Evolutionary conservation across 179 eudicot species (phyloP), one percentile per base, ranked within the genome.

Genomic region (Gypsophila paniculata): DNA sequence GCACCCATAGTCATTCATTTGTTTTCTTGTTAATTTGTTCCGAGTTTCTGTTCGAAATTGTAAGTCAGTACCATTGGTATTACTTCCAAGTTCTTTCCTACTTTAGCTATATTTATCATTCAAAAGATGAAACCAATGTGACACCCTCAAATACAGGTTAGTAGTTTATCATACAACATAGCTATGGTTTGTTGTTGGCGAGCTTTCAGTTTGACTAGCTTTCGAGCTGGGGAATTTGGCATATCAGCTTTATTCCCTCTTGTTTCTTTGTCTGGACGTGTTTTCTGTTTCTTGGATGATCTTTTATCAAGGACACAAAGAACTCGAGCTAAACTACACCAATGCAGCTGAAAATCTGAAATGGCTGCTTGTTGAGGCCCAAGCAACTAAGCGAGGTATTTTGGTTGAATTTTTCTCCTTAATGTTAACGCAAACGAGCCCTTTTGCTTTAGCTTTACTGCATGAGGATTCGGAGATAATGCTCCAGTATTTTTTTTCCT

Each of bases 341-440:
- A 34, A 34, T 29, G 49, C 36, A 42, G 8, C 10, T 29, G 29
- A 29, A 29, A 42, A 9, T n/a, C 25, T 42, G 21, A 42, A 63
- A 61, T 18, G 74, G 62, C 32, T 76, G 57, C 65, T 63, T 61
- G 21, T 18, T 42, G 46, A 42, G 46, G 46, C 46, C 46, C 46
- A 42, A 62, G 13, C 67, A n/a, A 34, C 65, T 13, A 74, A 36
- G 32, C 42, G 61, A 59, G 8, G 26, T 8, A 13, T 34, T 23
- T 17, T 8, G 9, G 17, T 42, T 59, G 14, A 10, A 19, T 22
- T 23, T 34, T 58, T 34, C 14, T 12, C 62, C 17, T 58, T 23
- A 58, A 11, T 58, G 59, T 23, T 25, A 0, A 5, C 19, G 21
- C 44, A 15, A 61, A 61, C n/a, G 14, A 61, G 65, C 11, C 0